phyloP scores from a whole-genome alignment of 2,329 filamentous ascomycete genomes.

The Exophiala lecanii-corni region DNA sequence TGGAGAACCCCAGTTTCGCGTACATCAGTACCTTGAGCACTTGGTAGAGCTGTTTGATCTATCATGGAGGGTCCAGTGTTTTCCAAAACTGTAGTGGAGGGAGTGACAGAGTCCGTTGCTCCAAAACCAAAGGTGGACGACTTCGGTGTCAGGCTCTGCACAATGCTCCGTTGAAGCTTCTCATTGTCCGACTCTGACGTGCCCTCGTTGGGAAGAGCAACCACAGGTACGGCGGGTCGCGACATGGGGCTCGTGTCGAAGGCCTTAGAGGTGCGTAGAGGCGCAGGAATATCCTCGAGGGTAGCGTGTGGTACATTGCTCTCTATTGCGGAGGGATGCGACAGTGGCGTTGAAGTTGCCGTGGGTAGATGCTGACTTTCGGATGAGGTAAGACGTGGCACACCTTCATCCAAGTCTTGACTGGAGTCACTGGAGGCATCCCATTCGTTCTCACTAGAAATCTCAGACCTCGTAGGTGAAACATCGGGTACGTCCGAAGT shows the following conservation, averaged over 20 bases:
- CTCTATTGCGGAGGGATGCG: not conserved
- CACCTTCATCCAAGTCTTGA: constrained; percentile 33
- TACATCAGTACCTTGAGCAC: not conserved
- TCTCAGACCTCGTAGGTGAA: constrained; percentile 10
- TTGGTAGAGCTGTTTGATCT: not conserved
- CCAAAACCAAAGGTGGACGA: constrained; percentile 16
- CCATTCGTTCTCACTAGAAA: constrained; percentile 32
- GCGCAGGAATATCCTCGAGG: constrained; percentile 27
- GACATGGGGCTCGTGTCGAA: constrained; percentile 10
- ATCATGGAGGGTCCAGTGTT: not conserved
- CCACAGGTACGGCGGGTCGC: constrained; percentile 33
- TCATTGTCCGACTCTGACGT: constrained; percentile 41
- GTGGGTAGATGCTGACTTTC: not conserved
- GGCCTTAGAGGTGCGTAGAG: constrained; percentile 21
- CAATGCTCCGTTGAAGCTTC: constrained; percentile 44
- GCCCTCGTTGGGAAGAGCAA: constrained; percentile 33
- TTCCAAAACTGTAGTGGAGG: not conserved
- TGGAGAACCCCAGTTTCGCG: not conserved
- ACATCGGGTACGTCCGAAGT: constrained; percentile 11
- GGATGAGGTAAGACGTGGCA: not conserved
- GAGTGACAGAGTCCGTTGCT: not conserved
- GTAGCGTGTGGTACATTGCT: not conserved
- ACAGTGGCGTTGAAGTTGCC: constrained; percentile 5
- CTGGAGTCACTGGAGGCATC: constrained; percentile 32
- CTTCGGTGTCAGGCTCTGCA: constrained; percentile 41